Evolutionary conservation across 108 stramenopile genomes (phyloP).

Genomic region (Skeletonema menzelii): DNA sequence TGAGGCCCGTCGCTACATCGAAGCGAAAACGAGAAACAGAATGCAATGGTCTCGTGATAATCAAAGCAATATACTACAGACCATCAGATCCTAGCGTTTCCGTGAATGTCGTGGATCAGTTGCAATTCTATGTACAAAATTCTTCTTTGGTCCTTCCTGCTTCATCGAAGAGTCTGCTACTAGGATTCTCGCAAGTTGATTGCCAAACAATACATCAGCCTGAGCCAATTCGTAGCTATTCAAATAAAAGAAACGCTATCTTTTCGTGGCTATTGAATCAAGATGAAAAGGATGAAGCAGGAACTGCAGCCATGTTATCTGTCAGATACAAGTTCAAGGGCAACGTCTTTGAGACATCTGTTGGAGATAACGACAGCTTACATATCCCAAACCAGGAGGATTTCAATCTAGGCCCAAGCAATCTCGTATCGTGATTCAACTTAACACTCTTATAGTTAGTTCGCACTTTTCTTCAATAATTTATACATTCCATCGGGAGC

Average conservation of each 20-base stretch:
- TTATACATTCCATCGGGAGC: slow-evolving; percentile 88
- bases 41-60: slow-evolving; percentile 67
- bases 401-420: slow-evolving; percentile 20
- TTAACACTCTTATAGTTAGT: background rate
- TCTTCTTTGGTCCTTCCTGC: slow-evolving; percentile 54
- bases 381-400: slow-evolving; percentile 25
- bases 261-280: background rate
- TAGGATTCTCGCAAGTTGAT: slow-evolving; percentile 60
- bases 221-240: background rate
- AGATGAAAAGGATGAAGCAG: background rate
- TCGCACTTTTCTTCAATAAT: slow-evolving; percentile 58
- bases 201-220: slow-evolving; percentile 13
- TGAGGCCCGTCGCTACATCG: slow-evolving; percentile 53
- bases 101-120: slow-evolving; percentile 61
- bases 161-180: slow-evolving; percentile 57
- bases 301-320: background rate
- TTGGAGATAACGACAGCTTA: slow-evolving; percentile 42
- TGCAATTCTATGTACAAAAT: slow-evolving; percentile 74
- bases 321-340: slow-evolving; percentile 36
- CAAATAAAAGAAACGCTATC: background rate
- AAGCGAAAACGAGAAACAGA: slow-evolving; percentile 51
- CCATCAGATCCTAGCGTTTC: slow-evolving; percentile 27
- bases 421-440: slow-evolving; percentile 14
- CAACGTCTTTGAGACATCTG: slow-evolving; percentile 34
- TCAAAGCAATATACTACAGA: slow-evolving; percentile 51